Evolutionary conservation across 176 grass and related monocot genomes (phyloP).

Genomic region (Musa schizocarpa): DNA sequence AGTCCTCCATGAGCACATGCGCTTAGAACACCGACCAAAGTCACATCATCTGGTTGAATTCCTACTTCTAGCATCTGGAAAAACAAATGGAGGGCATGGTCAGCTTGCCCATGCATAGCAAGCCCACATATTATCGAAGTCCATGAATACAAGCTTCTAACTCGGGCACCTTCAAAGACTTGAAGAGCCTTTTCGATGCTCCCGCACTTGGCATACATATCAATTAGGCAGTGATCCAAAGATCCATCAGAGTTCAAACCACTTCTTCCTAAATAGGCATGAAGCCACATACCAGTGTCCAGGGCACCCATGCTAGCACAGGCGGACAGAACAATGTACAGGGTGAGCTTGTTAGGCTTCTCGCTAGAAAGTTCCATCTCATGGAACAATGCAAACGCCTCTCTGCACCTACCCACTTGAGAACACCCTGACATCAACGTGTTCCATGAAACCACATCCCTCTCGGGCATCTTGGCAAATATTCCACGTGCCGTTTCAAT

Average conservation of each 20-base stretch:
- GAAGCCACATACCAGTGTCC: conserved; percentile 51
- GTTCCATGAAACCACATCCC: conserved; percentile 22
- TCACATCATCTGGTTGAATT: conserved; percentile 53
- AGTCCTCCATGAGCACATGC: conserved; percentile 66
- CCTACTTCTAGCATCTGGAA: conserved; percentile 36
- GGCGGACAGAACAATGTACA: conserved; percentile 48
- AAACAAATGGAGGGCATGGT: conserved; percentile 52
- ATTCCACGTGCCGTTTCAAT: conserved; percentile 18
- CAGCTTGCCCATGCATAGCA: conserved; percentile 52
- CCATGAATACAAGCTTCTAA: conserved; percentile 57
- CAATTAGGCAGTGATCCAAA: conserved; percentile 43
- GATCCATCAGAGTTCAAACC: conserved; percentile 29
- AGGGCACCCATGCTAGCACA: conserved; percentile 41
- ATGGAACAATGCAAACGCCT: conserved; percentile 49
- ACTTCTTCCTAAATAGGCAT: conserved; percentile 42
- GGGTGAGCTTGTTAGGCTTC: conserved; percentile 42
- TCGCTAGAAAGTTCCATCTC: conserved; percentile 43
- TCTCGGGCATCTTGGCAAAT: neutral
- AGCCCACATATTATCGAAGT: conserved; percentile 66
- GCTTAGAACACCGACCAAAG: conserved; percentile 57
- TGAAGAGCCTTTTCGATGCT: conserved; percentile 50
- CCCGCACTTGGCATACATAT: conserved; percentile 83
- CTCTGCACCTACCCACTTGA: conserved; percentile 25
- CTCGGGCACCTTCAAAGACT: conserved; percentile 49
- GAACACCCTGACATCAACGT: conserved; percentile 54